Base-by-base conservation (phyloP, 352 stramenopile genomes). In the Peronospora farinosa region DNA sequence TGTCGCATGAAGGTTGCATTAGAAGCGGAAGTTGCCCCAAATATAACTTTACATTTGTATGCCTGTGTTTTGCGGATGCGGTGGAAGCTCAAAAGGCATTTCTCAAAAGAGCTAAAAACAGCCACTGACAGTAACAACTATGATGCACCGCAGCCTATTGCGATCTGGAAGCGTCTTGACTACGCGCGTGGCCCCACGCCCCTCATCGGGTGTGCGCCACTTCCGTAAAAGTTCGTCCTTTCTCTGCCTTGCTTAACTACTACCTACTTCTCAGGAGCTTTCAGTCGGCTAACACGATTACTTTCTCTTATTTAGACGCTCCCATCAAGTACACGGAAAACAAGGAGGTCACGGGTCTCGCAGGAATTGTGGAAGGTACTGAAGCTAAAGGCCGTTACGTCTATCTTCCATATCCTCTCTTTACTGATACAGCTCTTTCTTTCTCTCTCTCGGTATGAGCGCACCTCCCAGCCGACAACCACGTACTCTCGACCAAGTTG, bases 281-380 rank as follows among this genome's bases (percentile, higher is more conserved):
- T 5, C 1, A 31, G 27, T 31, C 27, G 5, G 5, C 27, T 31
- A 10, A 10, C 4, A 31, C 5, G 1, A 31, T 7, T 31, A 2
- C 16, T 44, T 16, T 32, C 12, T 30, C 39, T 44, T 16, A 16
- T 51, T 12, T 40, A 92, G 81, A 55, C 30, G 43, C 65, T 25
- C 72, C 78, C 15, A 63, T 60, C 47, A 87, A 88, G 65, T 81
- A 70, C 59, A 88, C 78, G 38, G 76, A 92, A 63, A 92, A 92
- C 72, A 88, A 92, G 65, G 55, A 81, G 54, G 41, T 74, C 40
- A 82, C 47, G 15, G 81, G 81, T 10, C 59, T 92, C 19, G 69
- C 66, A 2, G 78, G 72, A 12, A 27, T 92, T 47, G 46, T 92
- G 25, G 66, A 89, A 86, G 81, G 80, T 92, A 44, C 13, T 35